These are phyloP conservation scores for Aspergillus sclerotiicarbonarius DNA, from an alignment of 495 filamentous ascomycete species.

Conservation along the genomic window DNA sequence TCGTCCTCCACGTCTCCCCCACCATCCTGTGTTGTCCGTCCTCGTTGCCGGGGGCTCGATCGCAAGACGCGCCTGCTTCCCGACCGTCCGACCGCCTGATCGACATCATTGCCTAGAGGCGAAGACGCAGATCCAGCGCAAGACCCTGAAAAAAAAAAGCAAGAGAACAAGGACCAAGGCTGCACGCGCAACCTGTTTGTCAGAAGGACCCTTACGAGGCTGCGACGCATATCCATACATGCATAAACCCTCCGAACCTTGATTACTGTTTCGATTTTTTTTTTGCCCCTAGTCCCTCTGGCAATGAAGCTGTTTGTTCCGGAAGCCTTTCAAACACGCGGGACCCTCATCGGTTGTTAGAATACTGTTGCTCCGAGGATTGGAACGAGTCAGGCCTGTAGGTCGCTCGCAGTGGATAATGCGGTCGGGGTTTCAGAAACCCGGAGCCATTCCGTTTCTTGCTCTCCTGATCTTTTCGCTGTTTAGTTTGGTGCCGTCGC, in stretches of 20 bases:
- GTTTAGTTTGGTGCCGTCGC: conserved; percentile 36
- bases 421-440: conserved; percentile 40
- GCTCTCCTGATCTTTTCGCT: conserved; percentile 37
- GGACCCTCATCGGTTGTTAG: conserved; percentile 7
- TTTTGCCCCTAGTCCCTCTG: conserved; percentile 1
- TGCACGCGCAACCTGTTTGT: neutral
- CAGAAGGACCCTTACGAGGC: neutral
- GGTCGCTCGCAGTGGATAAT: conserved; percentile 28
- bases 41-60: conserved; percentile 11
- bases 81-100: conserved; percentile 8
- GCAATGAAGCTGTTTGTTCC: conserved; percentile 20
- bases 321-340: conserved; percentile 10
- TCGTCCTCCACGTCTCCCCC: neutral
- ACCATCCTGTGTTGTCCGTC: conserved; percentile 6
- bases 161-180: too few species aligned
- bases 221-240: neutral
- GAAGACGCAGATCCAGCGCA: neutral
- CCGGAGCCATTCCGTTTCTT: conserved; percentile 41
- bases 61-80: conserved; percentile 1
- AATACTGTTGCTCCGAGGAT: conserved; percentile 7
- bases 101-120: conserved; percentile 17
- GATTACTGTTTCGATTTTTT: neutral
- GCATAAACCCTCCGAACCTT: conserved; percentile 7
- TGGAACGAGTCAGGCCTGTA: conserved; percentile 8
- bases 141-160: neutral